These are phyloP conservation scores for Pseudocercospora pini-densiflorae DNA, from an alignment of 2,329 filamentous ascomycete genomes.

Conservation along the genomic window DNA sequence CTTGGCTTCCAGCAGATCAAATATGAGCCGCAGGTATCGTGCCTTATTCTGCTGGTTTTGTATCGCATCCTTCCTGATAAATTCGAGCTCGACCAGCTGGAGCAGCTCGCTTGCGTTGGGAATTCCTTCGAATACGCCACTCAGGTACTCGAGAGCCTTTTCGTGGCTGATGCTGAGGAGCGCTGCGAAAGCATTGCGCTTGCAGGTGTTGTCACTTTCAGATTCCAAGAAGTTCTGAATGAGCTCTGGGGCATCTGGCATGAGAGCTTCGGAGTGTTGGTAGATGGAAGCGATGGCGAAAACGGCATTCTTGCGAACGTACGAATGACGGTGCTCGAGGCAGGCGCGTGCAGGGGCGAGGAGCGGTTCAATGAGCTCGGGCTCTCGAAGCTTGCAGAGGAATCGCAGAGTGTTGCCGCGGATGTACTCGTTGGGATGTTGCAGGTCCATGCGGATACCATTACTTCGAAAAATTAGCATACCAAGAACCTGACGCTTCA, in stretches of 20 bases:
- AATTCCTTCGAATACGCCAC: constrained; percentile 87
- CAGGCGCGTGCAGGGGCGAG: constrained; percentile 90
- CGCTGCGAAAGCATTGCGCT: constrained; percentile 95
- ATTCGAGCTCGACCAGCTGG: constrained; percentile 92
- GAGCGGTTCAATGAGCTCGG: constrained; percentile 94
- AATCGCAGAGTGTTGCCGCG: constrained; percentile 98
- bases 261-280: constrained; percentile 85
- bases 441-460: constrained; percentile 95
- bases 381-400: constrained; percentile 92
- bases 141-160: constrained; percentile 85
- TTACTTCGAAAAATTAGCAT: constrained; percentile 64
- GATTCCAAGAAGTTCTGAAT: constrained; percentile 86
- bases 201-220: constrained; percentile 94
- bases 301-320: constrained; percentile 97
- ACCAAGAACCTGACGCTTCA: neutral
- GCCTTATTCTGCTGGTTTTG: constrained; percentile 96
- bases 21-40: constrained; percentile 90
- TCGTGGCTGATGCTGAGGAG: constrained; percentile 91
- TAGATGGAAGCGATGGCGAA: constrained; percentile 93
- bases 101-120: constrained; percentile 93
- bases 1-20: constrained; percentile 90
- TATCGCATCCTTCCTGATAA: constrained; percentile 96
- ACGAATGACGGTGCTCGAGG: constrained; percentile 94
- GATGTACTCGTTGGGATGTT: constrained; percentile 98
- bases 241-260: constrained; percentile 93